Evolutionary conservation across 495 filamentous ascomycete genomes (phyloP).

Genomic region (Parathielavia appendiculata): DNA sequence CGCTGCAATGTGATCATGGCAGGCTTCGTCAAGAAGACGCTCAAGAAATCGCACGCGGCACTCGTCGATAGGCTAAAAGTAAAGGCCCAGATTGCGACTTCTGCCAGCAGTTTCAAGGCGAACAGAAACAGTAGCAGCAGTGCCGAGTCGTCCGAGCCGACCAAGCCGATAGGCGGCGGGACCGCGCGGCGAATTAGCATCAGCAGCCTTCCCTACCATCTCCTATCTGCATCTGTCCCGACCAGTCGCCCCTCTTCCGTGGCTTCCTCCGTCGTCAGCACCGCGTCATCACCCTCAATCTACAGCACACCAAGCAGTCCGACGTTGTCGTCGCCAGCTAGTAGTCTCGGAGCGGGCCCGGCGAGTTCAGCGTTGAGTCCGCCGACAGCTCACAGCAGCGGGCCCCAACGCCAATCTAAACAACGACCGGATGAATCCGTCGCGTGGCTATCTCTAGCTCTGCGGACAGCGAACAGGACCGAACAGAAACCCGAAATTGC

Average conservation of each 20-base stretch:
- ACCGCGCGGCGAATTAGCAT: background rate
- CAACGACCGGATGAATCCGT: background rate
- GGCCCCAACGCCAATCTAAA: background rate
- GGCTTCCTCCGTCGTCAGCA: background rate
- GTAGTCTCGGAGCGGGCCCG: conserved; percentile 3
- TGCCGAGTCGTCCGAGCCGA: background rate
- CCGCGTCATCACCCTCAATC: conserved; percentile 5
- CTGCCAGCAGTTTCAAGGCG: background rate
- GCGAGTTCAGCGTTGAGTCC: conserved; percentile 1
- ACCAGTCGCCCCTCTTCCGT: conserved; percentile 11
- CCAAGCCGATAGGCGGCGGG: background rate
- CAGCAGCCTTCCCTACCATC: background rate
- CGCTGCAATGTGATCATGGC: conserved; percentile 68
- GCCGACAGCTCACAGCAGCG: background rate
- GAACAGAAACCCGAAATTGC: background rate
- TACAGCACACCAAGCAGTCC: conserved; percentile 13
- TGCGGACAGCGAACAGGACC: no score
- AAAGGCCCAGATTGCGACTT: conserved; percentile 44
- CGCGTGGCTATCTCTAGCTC: background rate
- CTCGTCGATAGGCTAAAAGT: conserved; percentile 61
- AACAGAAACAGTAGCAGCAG: background rate
- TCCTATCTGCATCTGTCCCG: background rate
- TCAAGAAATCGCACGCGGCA: conserved; percentile 62
- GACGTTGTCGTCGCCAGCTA: conserved; percentile 2
- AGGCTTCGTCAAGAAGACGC: conserved; percentile 66